phyloP scores from a whole-genome alignment of 768 basidiomycete species.

The Naganishia friedmannii region DNA sequence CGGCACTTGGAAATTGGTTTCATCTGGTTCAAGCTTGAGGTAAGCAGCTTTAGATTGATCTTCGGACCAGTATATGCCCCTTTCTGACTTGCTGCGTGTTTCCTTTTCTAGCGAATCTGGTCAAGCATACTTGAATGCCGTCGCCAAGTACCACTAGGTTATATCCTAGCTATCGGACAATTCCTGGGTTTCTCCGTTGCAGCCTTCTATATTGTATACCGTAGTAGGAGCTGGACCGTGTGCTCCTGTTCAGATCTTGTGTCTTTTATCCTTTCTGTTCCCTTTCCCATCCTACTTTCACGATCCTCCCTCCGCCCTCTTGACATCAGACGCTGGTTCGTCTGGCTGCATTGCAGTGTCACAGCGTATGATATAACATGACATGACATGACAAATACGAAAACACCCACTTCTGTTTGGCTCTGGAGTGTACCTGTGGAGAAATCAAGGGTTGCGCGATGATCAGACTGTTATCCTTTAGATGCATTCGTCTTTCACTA shows the following conservation, averaged over 20 bases:
- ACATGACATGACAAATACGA: neutral
- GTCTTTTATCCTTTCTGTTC: neutral
- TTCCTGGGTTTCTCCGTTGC: conserved; percentile 6
- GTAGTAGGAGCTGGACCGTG: neutral
- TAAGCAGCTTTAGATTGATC: conserved; percentile 29
- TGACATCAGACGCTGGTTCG: conserved; percentile 1
- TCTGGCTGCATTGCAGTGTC: neutral
- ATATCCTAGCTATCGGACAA: neutral
- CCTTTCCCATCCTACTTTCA: neutral
- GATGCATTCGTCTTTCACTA: too few species aligned
- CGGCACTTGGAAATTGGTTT: conserved; percentile 45
- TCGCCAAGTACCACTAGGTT: conserved; percentile 43
- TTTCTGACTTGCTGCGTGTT: neutral
- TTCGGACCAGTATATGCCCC: neutral
- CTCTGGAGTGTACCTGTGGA: too few species aligned
- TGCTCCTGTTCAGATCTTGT: neutral
- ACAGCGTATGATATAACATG: neutral
- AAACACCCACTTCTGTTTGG: too few species aligned
- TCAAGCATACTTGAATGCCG: conserved; percentile 45
- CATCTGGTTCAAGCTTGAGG: conserved; percentile 41
- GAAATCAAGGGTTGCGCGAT: too few species aligned
- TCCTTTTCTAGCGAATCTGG: conserved; percentile 39
- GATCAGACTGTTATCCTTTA: too few species aligned
- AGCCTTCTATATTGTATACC: neutral
- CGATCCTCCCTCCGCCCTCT: neutral